phyloP scores from a whole-genome alignment of 2,329 filamentous ascomycete genomes.

The Fusarium circinatum region DNA sequence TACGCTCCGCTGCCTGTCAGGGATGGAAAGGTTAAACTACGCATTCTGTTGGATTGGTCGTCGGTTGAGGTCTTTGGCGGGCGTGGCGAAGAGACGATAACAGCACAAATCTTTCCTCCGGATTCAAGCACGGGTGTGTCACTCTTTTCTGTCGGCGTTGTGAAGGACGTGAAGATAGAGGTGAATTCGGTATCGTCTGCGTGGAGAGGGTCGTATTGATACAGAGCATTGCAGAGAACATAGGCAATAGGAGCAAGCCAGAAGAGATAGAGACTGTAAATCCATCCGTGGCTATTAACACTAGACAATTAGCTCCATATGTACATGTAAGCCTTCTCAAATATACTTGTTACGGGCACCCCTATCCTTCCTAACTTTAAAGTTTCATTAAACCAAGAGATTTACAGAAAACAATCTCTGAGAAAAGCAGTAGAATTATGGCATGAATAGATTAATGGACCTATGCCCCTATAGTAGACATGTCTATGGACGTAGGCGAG shows the following conservation, averaged over 20 bases:
- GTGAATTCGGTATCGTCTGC: background rate
- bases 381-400: too few species aligned
- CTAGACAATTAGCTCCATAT: background rate
- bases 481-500: background rate
- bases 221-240: rapidly evolving
- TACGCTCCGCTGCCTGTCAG: background rate
- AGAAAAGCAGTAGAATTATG: too few species aligned
- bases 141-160: background rate
- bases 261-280: rapidly evolving
- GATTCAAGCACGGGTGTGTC: background rate
- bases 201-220: background rate
- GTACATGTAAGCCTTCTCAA: rapidly evolving
- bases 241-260: background rate
- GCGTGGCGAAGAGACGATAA: background rate
- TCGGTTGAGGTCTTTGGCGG: background rate
- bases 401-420: too few species aligned
- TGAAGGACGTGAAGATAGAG: background rate
- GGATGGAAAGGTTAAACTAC: background rate
- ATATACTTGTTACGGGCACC: background rate
- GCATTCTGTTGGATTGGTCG: background rate
- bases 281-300: rapidly evolving
- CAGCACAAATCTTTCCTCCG: background rate
- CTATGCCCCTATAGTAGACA: background rate
- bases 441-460: background rate
- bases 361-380: background rate